A percentile compares a stretch with the other conserved stretches of the same genome.
Conservation (phyloP, 805 yeast genomes). For the Pichia phayaonensis region DNA sequence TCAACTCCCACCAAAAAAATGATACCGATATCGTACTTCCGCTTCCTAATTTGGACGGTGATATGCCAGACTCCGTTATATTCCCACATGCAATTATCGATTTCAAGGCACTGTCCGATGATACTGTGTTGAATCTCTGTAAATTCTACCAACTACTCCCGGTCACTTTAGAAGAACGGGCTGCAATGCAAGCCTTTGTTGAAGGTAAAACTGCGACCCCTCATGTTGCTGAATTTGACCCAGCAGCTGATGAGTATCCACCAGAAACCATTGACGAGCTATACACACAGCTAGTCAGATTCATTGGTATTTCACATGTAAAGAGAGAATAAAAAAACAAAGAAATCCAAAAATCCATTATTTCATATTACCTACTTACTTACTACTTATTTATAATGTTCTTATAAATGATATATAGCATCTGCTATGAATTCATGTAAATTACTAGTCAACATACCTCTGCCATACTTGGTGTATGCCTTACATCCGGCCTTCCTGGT, state of each 20-base stretch:
- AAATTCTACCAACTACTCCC: conserved; percentile 73
- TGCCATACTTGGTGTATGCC: conserved; percentile 59
- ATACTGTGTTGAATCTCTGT: conserved; percentile 45
- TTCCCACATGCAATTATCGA: conserved; percentile 57
- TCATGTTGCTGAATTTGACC: conserved; percentile 24
- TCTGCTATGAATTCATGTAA: conserved; percentile 60
- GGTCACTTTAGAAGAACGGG: conserved; percentile 49
- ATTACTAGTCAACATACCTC: conserved; percentile 84
- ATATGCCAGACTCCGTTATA: conserved; percentile 40
- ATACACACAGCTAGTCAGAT: conserved; percentile 60
- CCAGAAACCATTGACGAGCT: conserved; percentile 46
- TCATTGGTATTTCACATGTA: conserved; percentile 39
- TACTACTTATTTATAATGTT: too few species aligned
- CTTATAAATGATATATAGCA: conserved; percentile 37
- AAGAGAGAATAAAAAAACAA: conserved; percentile 5
- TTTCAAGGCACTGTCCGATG: conserved; percentile 40
- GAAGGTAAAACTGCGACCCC: conserved; percentile 41
- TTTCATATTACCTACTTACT: too few species aligned
- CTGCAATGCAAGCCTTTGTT: conserved; percentile 41
- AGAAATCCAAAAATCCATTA: too few species aligned
- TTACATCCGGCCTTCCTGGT: conserved; percentile 57
- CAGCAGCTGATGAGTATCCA: conserved; percentile 28
- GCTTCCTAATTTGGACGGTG: conserved; percentile 74
- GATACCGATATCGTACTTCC: conserved; percentile 50
- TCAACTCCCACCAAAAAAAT: conserved; percentile 45